phyloP scores from a whole-genome alignment of 2,329 filamentous ascomycete species.

The Ceratocystis papillata region DNA sequence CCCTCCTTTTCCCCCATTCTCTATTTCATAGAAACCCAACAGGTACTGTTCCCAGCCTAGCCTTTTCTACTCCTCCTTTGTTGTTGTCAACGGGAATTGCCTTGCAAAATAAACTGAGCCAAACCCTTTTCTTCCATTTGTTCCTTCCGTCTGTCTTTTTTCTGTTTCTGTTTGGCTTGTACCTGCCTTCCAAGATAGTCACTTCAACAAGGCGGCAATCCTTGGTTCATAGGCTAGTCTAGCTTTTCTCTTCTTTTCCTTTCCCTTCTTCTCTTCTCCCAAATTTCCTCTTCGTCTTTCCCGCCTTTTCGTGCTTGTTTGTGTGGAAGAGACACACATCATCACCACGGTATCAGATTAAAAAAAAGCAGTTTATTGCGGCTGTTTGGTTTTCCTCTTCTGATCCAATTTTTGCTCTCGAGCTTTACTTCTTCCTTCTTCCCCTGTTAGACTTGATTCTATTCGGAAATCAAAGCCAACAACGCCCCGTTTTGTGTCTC shows the following conservation, averaged over 20 bases:
- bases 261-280: neutral
- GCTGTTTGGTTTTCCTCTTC: neutral
- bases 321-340: neutral
- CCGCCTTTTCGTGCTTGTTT: neutral
- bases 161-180: neutral
- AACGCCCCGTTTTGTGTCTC: neutral
- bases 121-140: conserved; percentile 22
- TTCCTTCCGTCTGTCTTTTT: conserved; percentile 10
- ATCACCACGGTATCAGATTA: neutral
- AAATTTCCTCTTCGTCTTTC: conserved; percentile 5
- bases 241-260: conserved; percentile 14
- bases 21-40: neutral
- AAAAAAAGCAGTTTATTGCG: neutral
- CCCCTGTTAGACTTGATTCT: conserved; percentile 3
- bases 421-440: neutral
- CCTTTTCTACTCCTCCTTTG: neutral
- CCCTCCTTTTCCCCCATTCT: neutral
- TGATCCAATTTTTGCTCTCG: neutral
- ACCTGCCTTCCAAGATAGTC: neutral
- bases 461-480: neutral
- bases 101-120: conserved; percentile 1
- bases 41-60: neutral
- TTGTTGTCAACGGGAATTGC: neutral
- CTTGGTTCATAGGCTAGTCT: too few species aligned
- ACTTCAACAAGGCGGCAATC: too few species aligned